Evolutionary conservation across 257 asterid species (phyloP).

Genomic region (Penstemon newberryi): DNA sequence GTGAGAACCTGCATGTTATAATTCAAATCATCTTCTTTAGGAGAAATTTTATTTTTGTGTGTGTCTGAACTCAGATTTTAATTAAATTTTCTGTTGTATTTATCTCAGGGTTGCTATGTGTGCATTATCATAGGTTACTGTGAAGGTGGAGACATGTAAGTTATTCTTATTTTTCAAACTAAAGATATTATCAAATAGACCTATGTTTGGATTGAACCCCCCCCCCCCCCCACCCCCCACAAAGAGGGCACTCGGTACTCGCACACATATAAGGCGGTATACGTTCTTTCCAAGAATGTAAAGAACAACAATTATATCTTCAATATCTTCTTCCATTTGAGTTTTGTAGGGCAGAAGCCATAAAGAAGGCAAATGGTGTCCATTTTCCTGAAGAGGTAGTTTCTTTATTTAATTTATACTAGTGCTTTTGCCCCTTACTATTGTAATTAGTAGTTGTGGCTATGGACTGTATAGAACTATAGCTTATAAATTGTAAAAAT

Average conservation of each 20-base stretch:
- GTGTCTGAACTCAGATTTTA: constrained; percentile 17
- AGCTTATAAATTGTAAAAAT: constrained; percentile 24
- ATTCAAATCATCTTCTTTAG: background rate
- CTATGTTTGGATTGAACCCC: constrained; percentile 14
- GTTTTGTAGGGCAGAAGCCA: constrained; percentile 76
- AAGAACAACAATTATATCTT: constrained; percentile 12
- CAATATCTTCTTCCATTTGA: constrained; percentile 27
- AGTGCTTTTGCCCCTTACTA: background rate
- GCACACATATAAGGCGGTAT: constrained; percentile 2
- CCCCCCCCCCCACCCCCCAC: constrained; percentile 15
- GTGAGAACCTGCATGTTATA: background rate
- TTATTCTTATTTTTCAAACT: constrained; percentile 15
- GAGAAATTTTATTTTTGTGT: constrained; percentile 5
- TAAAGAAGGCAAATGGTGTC: constrained; percentile 67
- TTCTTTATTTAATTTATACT: constrained; percentile 8
- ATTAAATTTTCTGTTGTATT: constrained; percentile 21
- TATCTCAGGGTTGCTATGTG: constrained; percentile 86
- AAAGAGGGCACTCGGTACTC: background rate
- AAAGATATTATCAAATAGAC: constrained; percentile 12
- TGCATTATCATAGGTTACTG: constrained; percentile 93
- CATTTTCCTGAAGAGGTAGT: constrained; percentile 80
- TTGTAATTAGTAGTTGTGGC: constrained; percentile 2
- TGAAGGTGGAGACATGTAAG: constrained; percentile 98
- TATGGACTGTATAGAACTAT: background rate
- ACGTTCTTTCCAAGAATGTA: constrained; percentile 5